These are phyloP conservation scores for Pestalotiopsis sp. DNA, from an alignment of 2,329 filamentous ascomycete species.

Conservation along the genomic window DNA sequence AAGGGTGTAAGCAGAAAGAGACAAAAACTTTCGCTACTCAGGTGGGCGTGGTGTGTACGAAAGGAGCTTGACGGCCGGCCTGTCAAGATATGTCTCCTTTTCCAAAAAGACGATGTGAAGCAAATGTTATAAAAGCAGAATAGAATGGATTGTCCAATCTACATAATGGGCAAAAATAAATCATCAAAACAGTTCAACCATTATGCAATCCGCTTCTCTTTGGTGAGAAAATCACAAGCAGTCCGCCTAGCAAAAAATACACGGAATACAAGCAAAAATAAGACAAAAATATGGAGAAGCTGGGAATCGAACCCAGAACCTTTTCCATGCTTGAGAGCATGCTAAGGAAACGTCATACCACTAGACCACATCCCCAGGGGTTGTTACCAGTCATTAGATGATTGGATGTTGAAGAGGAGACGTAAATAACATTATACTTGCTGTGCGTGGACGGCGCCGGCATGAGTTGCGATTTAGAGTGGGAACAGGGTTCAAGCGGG, in stretches of 20 bases:
- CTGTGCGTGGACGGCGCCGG: conserved; percentile 18
- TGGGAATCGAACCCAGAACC: conserved; percentile 20
- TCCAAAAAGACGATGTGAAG: no score
- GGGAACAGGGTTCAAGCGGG: background rate
- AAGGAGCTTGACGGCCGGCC: no score
- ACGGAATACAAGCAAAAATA: background rate
- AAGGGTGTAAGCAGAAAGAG: no score
- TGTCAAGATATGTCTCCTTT: no score
- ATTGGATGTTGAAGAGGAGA: background rate
- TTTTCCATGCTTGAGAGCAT: conserved; percentile 17
- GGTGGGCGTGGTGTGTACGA: no score
- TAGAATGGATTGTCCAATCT: no score
- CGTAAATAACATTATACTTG: conserved; percentile 35
- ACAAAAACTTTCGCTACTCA: no score
- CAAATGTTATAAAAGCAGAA: no score
- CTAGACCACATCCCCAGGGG: conserved; percentile 13
- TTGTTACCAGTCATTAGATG: background rate
- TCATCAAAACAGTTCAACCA: no score
- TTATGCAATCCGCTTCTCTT: no score
- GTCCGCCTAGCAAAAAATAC: background rate
- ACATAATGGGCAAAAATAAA: no score
- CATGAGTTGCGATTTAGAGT: background rate
- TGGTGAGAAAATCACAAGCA: no score
- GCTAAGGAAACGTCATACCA: conserved; percentile 21
- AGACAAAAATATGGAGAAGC: conserved; percentile 14